Percentiles rank a stretch among this genome's conserved stretches.
Evolutionary conservation across 495 filamentous ascomycete species (phyloP).

Genomic region (Tuber aestivum): DNA sequence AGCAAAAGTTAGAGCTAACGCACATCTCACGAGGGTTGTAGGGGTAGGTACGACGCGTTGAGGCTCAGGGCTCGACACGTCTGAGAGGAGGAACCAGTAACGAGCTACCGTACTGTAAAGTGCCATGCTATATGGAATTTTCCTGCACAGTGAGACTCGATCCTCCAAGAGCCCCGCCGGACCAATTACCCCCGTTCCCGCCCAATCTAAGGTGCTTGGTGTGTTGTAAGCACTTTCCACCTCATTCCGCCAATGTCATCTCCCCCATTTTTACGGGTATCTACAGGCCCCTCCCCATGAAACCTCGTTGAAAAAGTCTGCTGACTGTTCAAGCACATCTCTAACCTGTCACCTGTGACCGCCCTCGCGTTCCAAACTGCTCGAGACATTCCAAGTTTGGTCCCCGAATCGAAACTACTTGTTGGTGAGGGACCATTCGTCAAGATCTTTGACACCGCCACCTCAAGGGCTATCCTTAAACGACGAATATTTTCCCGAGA

Average conservation of each 20-base stretch:
- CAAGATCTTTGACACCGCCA: conserved; percentile 51
- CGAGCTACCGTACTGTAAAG: background rate
- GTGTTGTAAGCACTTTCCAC: background rate
- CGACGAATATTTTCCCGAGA: conserved; percentile 55
- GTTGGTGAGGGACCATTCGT: conserved; percentile 70
- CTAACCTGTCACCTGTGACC: conserved; percentile 34
- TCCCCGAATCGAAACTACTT: conserved; percentile 47
- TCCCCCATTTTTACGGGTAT: background rate
- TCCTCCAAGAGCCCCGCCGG: background rate
- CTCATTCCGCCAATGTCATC: background rate
- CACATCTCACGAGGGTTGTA: background rate
- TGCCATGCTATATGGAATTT: background rate
- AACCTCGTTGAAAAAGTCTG: conserved; percentile 3
- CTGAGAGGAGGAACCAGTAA: background rate
- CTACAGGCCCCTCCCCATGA: background rate
- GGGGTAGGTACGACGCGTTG: background rate
- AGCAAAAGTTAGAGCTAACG: background rate
- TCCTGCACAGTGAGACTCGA: background rate
- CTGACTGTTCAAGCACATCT: conserved; percentile 20
- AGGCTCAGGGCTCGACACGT: background rate
- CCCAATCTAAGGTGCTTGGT: background rate
- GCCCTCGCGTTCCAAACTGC: conserved; percentile 32
- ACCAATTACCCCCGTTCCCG: background rate
- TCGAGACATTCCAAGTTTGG: background rate
- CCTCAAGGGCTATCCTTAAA: conserved; percentile 43